Base-by-base conservation (phyloP, 106 monocot species). In the Iris macrosiphon region DNA sequence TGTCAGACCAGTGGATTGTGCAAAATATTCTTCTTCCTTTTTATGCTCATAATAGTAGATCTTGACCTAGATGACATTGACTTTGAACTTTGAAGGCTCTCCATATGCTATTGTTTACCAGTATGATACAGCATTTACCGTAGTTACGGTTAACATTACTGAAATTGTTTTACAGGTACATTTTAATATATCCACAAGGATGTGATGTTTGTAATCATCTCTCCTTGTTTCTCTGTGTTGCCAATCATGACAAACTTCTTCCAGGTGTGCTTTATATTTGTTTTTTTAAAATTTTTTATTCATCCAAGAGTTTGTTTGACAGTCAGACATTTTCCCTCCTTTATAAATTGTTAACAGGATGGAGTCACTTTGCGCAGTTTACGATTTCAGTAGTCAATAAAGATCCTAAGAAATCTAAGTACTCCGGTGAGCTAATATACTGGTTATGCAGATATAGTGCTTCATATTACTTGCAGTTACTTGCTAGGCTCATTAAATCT, bases 171-270 rank as follows among this genome's bases (percentile, higher is more conserved):
- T 72, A 22, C 81, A 95, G 95, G 95, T 89, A 95, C 55, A 89
- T 95, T 74, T 79, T 95, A 58, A 85, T 95, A 37, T 95, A 95
- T 66, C 95, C 95, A 49, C 95, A 89, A 52, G 95, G 95, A 43
- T 95, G 95, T 72, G 95, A 95, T 66, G 95, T 95, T 6, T 76
- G 78, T 60, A 77, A 95, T 66, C 85, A 95, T 65, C 81, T 95
- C n/a, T 95, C 95, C 23, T 73, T 95, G 42, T 95, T 95, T 66
- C 89, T 95, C 22, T 89, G 95, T 80, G 95, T 95, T 62, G 95
- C 95, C 48, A 79, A 95, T 60, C 89, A 95, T 61, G 89, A 95
- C 65, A 85, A 85, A 55, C 75, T 95, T 55, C 95, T 89, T 57
- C 95, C 95, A 77, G 89, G 95, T 95, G 27, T 32, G 66, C 53